Evolutionary conservation across 129 eudicot species (phyloP).

Genomic region (Tanacetum coccineum): DNA sequence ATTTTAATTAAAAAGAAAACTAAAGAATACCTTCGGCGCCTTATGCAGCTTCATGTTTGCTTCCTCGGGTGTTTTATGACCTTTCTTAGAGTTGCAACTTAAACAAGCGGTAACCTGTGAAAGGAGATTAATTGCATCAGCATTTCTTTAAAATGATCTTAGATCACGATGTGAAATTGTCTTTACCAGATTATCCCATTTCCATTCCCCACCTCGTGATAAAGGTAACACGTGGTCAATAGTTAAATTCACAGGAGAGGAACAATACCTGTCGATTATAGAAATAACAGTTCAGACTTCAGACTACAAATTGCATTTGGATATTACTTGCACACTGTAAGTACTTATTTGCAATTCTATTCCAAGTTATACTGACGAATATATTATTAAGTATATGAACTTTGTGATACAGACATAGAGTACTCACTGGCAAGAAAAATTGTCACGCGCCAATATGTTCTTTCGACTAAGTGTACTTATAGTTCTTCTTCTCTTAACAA

Average conservation of each 20-base stretch:
- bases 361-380: no score
- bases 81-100: conserved; percentile 89
- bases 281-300: conserved; percentile 1
- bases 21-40: conserved; percentile 66
- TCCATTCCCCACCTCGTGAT: conserved; percentile 90
- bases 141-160: conserved; percentile 3
- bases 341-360: background rate
- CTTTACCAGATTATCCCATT: conserved; percentile 96
- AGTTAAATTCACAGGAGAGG: conserved; percentile 56
- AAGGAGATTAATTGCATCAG: background rate
- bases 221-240: conserved; percentile 83
- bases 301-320: background rate
- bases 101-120: conserved; percentile 88
- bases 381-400: no score
- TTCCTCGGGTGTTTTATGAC: conserved; percentile 91
- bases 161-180: background rate
- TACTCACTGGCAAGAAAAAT: conserved; percentile 86
- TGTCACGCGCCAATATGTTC: conserved; percentile 73
- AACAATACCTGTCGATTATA: conserved; percentile 69
- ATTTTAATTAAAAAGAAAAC: background rate
- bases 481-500: conserved; percentile 65
- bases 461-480: conserved; percentile 70
- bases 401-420: background rate
- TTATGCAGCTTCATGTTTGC: conserved; percentile 69
- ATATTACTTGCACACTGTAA: background rate